Percentiles rank a stretch among this genome's conserved stretches.
These are phyloP conservation scores for Amorphotheca resinae DNA, from an alignment of 495 filamentous ascomycete genomes.

Conservation along the genomic window DNA sequence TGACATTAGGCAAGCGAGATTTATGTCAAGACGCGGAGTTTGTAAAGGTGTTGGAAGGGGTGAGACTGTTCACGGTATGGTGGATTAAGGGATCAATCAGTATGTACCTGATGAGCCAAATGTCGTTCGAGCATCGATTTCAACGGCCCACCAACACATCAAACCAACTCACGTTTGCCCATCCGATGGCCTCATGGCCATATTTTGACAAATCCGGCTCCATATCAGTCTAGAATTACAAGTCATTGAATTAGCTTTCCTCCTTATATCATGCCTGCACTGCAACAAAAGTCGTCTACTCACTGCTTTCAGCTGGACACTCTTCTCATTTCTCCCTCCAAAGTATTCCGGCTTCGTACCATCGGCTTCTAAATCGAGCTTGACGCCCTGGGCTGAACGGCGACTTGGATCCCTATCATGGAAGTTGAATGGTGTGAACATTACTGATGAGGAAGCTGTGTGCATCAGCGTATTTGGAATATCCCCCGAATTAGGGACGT, in stretches of 20 bases:
- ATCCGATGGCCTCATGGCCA: neutral
- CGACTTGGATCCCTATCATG: constrained; percentile 4
- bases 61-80: too few relatives aligned
- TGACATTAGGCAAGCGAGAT: too few relatives aligned
- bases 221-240: constrained; percentile 1
- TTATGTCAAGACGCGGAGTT: too few relatives aligned
- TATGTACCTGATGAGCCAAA: too few relatives aligned
- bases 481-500: constrained; percentile 38
- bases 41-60: too few relatives aligned
- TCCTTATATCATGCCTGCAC: neutral
- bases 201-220: constrained; percentile 3
- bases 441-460: constrained; percentile 4
- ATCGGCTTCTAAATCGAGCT: neutral
- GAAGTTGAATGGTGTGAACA: constrained; percentile 9
- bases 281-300: neutral
- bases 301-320: neutral
- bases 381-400: constrained; percentile 1
- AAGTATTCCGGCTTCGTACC: constrained; percentile 1
- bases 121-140: too few relatives aligned
- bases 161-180: neutral
- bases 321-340: constrained; percentile 1
- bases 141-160: neutral
- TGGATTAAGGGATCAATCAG: too few relatives aligned
- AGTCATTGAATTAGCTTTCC: neutral
- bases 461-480: constrained; percentile 8